Evolutionary conservation across 2,329 filamentous ascomycete genomes (phyloP).

Genomic region (Fusarium sp.): DNA sequence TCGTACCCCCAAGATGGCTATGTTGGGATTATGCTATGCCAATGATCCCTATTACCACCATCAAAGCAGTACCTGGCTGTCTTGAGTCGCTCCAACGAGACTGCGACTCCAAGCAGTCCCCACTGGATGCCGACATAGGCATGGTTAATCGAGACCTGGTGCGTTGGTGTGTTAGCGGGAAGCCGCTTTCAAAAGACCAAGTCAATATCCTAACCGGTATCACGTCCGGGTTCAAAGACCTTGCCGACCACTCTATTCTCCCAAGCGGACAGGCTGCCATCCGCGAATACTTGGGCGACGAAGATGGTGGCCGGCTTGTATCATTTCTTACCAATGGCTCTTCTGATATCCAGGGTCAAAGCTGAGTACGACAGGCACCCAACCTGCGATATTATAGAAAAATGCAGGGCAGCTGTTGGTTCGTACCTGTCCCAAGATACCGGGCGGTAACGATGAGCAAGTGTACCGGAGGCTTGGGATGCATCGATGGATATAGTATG

Average conservation of each 20-base stretch:
- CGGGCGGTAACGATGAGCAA: constrained; percentile 17
- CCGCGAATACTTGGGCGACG: constrained; percentile 47
- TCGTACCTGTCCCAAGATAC: background rate
- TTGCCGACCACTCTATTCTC: constrained; percentile 42
- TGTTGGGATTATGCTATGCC: constrained; percentile 50
- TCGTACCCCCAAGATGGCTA: constrained; percentile 48
- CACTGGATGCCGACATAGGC: background rate
- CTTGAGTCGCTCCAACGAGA: constrained; percentile 55
- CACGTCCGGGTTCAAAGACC: constrained; percentile 42
- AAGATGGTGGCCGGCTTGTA: constrained; percentile 48
- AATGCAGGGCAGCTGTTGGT: constrained; percentile 22
- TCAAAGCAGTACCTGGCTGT: constrained; percentile 51
- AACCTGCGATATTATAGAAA: background rate
- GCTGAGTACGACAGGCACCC: background rate
- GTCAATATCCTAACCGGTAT: constrained; percentile 49
- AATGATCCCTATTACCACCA: constrained; percentile 57
- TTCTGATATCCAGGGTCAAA: constrained; percentile 1
- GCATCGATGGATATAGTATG: constrained; percentile 1
- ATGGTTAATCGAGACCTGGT: constrained; percentile 27
- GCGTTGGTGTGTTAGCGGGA: constrained; percentile 46
- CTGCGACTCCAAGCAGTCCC: background rate
- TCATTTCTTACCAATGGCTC: constrained; percentile 48
- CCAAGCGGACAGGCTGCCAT: constrained; percentile 38
- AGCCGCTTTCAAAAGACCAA: constrained; percentile 43
- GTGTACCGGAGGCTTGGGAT: background rate